Evolutionary conservation across 129 eudicot genomes (phyloP).

Genomic region (Flaveria linearis): DNA sequence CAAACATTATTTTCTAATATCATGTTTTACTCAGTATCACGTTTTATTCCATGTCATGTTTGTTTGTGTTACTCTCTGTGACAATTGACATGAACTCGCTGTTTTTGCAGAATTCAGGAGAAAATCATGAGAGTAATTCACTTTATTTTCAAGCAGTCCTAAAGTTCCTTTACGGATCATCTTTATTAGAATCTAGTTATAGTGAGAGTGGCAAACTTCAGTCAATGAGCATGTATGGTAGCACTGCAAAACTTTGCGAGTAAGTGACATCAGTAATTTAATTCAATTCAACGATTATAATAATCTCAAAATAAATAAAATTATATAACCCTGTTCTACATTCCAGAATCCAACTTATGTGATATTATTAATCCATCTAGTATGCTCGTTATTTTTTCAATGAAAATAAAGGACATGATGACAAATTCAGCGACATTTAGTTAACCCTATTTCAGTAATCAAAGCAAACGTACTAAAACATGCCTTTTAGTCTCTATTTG

Average conservation of each 20-base stretch:
- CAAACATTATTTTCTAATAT: not conserved
- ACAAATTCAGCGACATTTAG: not conserved
- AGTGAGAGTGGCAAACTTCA: conserved; percentile 68
- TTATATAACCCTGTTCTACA: not conserved
- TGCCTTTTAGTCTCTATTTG: not conserved
- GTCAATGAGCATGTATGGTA: conserved; percentile 69
- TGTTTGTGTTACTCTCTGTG: conserved; percentile 10
- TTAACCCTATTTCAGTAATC: not conserved
- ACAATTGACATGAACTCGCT: conserved; percentile 12
- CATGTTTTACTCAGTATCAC: not conserved
- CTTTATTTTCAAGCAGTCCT: conserved; percentile 88
- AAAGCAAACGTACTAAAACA: not conserved
- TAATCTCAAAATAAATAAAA: not conserved
- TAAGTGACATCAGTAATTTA: conserved; percentile 41
- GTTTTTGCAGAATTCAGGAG: conserved; percentile 65
- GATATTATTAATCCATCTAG: not conserved
- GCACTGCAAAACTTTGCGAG: conserved; percentile 96
- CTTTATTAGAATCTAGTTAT: conserved; percentile 62
- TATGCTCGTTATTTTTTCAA: not conserved
- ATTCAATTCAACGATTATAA: conserved; percentile 1
- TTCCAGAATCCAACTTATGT: not conserved
- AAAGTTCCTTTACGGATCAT: conserved; percentile 91
- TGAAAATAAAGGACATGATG: conserved; percentile 2
- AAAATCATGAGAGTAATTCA: conserved; percentile 63
- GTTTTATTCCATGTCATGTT: not conserved